Evolutionary conservation across 2,329 filamentous ascomycete genomes (phyloP).

Genomic region (Aphanoascus verrucosus): DNA sequence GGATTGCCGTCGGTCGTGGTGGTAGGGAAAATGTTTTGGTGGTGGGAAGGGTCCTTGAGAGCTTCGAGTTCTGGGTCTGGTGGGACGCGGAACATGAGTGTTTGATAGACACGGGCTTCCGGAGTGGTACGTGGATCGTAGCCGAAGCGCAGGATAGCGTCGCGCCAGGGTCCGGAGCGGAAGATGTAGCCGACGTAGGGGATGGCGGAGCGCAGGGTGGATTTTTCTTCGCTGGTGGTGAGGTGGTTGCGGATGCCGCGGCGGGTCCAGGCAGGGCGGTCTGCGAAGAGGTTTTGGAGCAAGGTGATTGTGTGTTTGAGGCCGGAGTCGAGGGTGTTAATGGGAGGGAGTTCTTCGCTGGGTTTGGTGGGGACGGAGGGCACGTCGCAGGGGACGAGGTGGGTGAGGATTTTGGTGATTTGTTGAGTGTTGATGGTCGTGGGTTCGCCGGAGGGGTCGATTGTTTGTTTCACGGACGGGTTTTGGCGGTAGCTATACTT

Average conservation of each 20-base stretch:
- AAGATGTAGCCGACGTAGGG: slow-evolving; percentile 88
- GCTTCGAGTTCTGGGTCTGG: slow-evolving; percentile 22
- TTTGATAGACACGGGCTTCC: slow-evolving; percentile 73
- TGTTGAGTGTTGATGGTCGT: slow-evolving; percentile 47
- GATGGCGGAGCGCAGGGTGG: slow-evolving; percentile 59
- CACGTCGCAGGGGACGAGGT: slow-evolving; percentile 51
- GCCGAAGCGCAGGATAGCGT: slow-evolving; percentile 75
- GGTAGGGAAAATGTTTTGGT: too few species aligned
- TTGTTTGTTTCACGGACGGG: slow-evolving; percentile 55
- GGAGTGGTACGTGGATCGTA: slow-evolving; percentile 72
- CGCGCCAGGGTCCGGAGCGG: slow-evolving; percentile 81
- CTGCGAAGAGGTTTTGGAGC: slow-evolving; percentile 55
- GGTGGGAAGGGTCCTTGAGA: slow-evolving; percentile 8
- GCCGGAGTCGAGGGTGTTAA: slow-evolving; percentile 43
- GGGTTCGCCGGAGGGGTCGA: slow-evolving; percentile 50
- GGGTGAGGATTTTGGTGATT: slow-evolving; percentile 49
- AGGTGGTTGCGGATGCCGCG: slow-evolving; percentile 69
- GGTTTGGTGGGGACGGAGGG: slow-evolving; percentile 51
- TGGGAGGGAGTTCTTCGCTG: slow-evolving; percentile 45
- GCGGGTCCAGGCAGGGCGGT: slow-evolving; percentile 77
- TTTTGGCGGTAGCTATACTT: slow-evolving; percentile 73
- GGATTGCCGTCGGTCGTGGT: too few species aligned
- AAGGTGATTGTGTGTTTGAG: slow-evolving; percentile 55
- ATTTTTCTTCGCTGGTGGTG: slow-evolving; percentile 38
- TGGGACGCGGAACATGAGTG: slow-evolving; percentile 68